These are phyloP conservation scores for Penicillium alfredii DNA, from an alignment of 495 filamentous ascomycete genomes.

Conservation along the genomic window DNA sequence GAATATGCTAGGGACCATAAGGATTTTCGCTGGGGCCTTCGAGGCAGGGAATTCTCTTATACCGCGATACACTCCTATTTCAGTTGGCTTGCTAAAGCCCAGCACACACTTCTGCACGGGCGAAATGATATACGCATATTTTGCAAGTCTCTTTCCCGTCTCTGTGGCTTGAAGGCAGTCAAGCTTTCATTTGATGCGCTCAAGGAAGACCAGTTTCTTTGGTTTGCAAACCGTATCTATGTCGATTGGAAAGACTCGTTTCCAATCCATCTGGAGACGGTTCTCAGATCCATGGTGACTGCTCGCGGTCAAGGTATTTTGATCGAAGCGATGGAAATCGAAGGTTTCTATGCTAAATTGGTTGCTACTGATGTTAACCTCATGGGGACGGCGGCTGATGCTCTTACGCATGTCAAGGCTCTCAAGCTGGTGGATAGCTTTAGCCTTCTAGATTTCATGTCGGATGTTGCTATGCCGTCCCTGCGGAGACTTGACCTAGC, in stretches of 20 bases:
- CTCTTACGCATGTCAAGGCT: not conserved
- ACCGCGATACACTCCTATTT: conserved; percentile 4
- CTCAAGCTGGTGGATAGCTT: conserved; percentile 3
- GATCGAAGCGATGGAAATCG: conserved; percentile 2
- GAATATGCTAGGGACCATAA: conserved; percentile 5
- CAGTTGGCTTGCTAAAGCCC: not conserved
- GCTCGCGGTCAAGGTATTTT: not conserved
- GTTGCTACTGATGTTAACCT: not conserved
- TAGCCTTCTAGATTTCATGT: not conserved
- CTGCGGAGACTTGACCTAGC: not conserved
- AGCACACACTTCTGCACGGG: conserved; percentile 1
- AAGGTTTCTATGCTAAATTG: conserved; percentile 1
- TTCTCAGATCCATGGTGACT: not conserved
- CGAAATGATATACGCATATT: conserved; percentile 1
- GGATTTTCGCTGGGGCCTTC: conserved; percentile 2
- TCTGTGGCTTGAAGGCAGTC: not conserved
- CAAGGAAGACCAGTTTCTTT: conserved; percentile 7
- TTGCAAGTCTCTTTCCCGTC: not conserved
- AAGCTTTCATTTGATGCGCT: conserved; percentile 2
- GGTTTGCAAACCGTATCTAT: conserved; percentile 3
- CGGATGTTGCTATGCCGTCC: conserved; percentile 1
- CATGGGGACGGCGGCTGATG: not conserved
- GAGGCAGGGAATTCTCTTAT: conserved; percentile 6
- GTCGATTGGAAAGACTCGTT: conserved; percentile 1
- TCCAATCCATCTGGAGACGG: conserved; percentile 1